phyloP scores from a whole-genome alignment of 805 yeast genomes.

The Yarrowia sp. region DNA sequence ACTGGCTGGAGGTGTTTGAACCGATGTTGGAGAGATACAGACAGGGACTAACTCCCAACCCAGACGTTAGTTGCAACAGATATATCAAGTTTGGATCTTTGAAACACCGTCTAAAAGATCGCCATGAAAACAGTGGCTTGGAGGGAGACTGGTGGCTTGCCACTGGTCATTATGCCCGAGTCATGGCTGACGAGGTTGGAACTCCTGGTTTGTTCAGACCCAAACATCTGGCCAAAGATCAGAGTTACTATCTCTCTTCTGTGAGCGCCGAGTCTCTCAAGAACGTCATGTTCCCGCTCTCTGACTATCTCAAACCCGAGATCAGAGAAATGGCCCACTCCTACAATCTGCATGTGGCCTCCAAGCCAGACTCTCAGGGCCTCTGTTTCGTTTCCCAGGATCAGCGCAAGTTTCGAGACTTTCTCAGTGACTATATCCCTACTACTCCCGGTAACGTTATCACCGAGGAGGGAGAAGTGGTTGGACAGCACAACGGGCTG shows the following conservation, averaged over 20 bases:
- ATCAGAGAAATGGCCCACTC: slow-evolving; percentile 64
- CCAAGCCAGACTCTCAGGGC: slow-evolving; percentile 93
- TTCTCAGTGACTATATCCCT: slow-evolving; percentile 68
- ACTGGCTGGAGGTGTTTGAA: slow-evolving; percentile 87
- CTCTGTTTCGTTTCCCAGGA: slow-evolving; percentile 81
- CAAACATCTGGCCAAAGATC: slow-evolving; percentile 66
- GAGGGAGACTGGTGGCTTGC: slow-evolving; percentile 69
- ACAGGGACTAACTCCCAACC: slow-evolving; percentile 84
- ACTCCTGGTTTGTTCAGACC: slow-evolving; percentile 54
- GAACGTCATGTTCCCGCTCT: slow-evolving; percentile 71
- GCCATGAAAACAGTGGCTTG: background rate
- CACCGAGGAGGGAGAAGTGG: slow-evolving; percentile 66
- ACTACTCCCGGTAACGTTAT: slow-evolving; percentile 75
- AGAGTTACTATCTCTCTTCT: slow-evolving; percentile 82
- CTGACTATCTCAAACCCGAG: slow-evolving; percentile 69
- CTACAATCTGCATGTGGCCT: slow-evolving; percentile 54
- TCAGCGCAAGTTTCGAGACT: slow-evolving; percentile 60
- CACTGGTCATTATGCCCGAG: slow-evolving; percentile 54
- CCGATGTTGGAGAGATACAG: slow-evolving; percentile 81
- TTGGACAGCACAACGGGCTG: slow-evolving; percentile 81
- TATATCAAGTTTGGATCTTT: slow-evolving; percentile 84
- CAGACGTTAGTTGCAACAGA: slow-evolving; percentile 85
- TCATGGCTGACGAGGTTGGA: slow-evolving; percentile 39
- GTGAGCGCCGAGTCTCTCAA: slow-evolving; percentile 48
- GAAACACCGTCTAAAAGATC: slow-evolving; percentile 49